Evolutionary conservation across 2,329 filamentous ascomycete species (phyloP).

Genomic region (Aureobasidium sp.): DNA sequence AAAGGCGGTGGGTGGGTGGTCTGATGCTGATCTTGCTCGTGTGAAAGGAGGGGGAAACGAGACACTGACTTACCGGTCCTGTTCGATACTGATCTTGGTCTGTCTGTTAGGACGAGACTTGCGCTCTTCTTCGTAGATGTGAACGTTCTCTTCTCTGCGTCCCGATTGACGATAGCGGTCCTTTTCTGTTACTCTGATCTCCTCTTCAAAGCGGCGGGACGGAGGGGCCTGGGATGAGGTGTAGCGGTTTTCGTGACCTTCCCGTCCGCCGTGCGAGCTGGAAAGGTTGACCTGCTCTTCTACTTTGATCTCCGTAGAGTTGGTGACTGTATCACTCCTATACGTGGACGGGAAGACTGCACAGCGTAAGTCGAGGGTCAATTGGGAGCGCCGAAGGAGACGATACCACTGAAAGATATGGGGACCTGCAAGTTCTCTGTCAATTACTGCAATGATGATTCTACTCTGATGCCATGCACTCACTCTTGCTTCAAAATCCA

Average conservation of each 20-base stretch:
- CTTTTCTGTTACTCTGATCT: constrained; percentile 76
- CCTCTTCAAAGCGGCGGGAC: constrained; percentile 68
- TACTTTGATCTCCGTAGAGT: constrained; percentile 67
- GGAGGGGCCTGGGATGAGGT: constrained; percentile 49
- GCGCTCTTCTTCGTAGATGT: constrained; percentile 29
- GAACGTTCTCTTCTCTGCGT: constrained; percentile 38
- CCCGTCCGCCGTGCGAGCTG: constrained; percentile 85
- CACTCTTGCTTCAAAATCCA: constrained; percentile 18
- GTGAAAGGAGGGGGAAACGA: neutral
- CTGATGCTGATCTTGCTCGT: constrained; percentile 12
- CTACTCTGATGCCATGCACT: neutral
- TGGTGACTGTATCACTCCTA: constrained; percentile 61
- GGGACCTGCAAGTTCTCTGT: constrained; percentile 13
- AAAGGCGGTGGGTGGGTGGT: constrained; percentile 1
- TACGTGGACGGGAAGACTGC: constrained; percentile 95
- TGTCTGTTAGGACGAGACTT: constrained; percentile 24
- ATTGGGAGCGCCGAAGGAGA: neutral
- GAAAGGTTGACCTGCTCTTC: constrained; percentile 79
- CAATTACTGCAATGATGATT: neutral
- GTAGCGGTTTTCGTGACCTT: constrained; percentile 83
- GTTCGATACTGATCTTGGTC: constrained; percentile 36
- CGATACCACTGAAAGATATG: constrained; percentile 16
- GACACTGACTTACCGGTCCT: constrained; percentile 40
- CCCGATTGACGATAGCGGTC: constrained; percentile 63
- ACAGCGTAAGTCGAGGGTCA: neutral